Base-by-base conservation (phyloP, 2,329 filamentous ascomycete species). In the Stachybotrys elegans region DNA sequence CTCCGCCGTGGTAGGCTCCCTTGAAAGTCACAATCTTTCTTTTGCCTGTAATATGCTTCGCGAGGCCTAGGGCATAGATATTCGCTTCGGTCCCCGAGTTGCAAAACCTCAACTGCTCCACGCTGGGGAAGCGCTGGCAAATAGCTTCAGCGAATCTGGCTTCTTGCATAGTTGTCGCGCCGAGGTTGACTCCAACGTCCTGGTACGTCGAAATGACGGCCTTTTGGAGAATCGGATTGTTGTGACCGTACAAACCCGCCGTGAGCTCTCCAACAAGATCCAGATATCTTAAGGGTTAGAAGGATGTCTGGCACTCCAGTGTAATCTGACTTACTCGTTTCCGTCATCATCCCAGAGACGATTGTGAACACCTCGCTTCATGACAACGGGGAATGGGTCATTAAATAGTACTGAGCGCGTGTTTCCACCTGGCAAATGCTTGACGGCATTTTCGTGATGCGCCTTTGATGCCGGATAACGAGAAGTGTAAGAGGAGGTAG, bases 51-150 rank as follows among this genome's bases (percentile, higher is more conserved):
- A 65, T 78, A 16, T 62, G 63, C 9, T 73, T 68, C 1, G 79
- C 80, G 2, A 69, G 71, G 4, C 72, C 73, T 2, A 85, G 55
- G 3, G 79, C 79, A 54, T 81, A 75, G 5, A 79, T 66, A 41
- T 80, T 84, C 5, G 80, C 79, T 57, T 85, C 82, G 0, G 82
- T 86, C 3, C 82, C 82, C 0, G 78, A 82, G 58, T 84, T 85
- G 34, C 76, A 72, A 58, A 85, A 84, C 2, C 82, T 70, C 4
- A 84, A 62, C 12, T 70, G 67, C 6, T 81, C 78, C 5, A 84
- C 61, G 0, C 59, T 53, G 51, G 31, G 31, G n/a, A 85, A 83
- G 4, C 81, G 69, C 9, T 61, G 52, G 45, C 70, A 74, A n/a
- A 84, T 56, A n/a, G 71, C 55, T 9, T 60, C 53, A 0, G 80